Conservation (phyloP, 768 basidiomycete genomes). For the Scleroderma citrinum region DNA sequence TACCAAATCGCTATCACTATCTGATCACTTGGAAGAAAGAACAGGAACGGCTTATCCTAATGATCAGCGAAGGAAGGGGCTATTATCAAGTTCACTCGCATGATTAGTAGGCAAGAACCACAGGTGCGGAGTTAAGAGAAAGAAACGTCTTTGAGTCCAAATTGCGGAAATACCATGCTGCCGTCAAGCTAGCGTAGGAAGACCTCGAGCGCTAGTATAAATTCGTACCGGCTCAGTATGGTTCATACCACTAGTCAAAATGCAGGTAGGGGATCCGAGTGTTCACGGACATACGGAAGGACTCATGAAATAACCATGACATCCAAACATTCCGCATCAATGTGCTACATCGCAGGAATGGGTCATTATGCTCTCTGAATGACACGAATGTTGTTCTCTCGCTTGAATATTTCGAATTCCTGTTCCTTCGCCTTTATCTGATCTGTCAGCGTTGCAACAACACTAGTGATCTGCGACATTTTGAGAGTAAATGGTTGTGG, state of each 20-base stretch:
- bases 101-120: background rate
- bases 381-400: slow-evolving; percentile 69
- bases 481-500: slow-evolving; percentile 3
- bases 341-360: slow-evolving; percentile 8
- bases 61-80: background rate
- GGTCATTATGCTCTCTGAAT: slow-evolving; percentile 29
- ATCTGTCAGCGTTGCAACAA: slow-evolving; percentile 68
- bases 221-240: background rate
- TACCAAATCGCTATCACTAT: background rate
- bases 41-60: background rate
- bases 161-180: background rate
- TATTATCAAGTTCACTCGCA: background rate
- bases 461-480: slow-evolving; percentile 66
- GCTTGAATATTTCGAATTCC: slow-evolving; percentile 76
- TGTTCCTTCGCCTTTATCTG: slow-evolving; percentile 88
- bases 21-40: background rate
- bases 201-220: background rate
- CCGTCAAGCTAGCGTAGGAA: background rate
- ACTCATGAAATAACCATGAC: background rate
- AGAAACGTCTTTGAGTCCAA: background rate
- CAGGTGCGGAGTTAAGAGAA: background rate
- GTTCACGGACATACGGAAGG: background rate
- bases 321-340: background rate
- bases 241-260: background rate
- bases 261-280: background rate